Conservation (phyloP, 2,329 filamentous ascomycete species). For the Fragosphaeria purpurea region DNA sequence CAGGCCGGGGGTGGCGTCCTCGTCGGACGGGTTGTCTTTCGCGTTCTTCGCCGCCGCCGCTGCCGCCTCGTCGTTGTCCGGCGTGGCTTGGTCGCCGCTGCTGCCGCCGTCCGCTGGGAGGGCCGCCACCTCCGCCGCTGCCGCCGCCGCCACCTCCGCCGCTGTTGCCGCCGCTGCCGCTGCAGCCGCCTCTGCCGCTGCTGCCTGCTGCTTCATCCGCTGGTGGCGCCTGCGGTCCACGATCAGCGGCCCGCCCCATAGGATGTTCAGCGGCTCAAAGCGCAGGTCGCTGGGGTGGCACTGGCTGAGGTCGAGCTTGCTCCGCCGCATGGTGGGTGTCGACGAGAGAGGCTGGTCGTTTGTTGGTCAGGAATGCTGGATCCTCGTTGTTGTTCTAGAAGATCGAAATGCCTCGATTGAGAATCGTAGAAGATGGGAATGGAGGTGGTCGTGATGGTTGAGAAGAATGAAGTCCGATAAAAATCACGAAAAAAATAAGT, state of each 20-base stretch:
- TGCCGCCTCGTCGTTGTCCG: no score
- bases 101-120: not conserved
- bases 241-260: constrained; percentile 8
- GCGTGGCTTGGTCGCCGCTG: no score
- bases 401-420: not conserved
- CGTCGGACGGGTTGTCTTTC: no score
- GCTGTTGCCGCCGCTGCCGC: not conserved
- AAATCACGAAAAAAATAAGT: not conserved
- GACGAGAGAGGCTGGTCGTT: not conserved
- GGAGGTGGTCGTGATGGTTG: no score
- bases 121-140: not conserved
- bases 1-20: no score
- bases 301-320: not conserved
- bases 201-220: constrained; percentile 1
- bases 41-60: no score
- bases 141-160: not conserved
- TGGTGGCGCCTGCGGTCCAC: constrained; percentile 5
- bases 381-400: no score
- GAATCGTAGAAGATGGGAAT: no score
- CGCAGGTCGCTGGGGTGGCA: constrained; percentile 5
- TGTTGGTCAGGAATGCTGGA: not conserved
- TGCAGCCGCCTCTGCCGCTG: constrained; percentile 2
- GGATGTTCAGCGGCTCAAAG: constrained; percentile 9
- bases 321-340: constrained; percentile 3
- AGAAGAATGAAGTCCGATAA: no score